Evolutionary conservation across 2,329 filamentous ascomycete genomes (phyloP).

Genomic region (Exophiala xenobiotica): DNA sequence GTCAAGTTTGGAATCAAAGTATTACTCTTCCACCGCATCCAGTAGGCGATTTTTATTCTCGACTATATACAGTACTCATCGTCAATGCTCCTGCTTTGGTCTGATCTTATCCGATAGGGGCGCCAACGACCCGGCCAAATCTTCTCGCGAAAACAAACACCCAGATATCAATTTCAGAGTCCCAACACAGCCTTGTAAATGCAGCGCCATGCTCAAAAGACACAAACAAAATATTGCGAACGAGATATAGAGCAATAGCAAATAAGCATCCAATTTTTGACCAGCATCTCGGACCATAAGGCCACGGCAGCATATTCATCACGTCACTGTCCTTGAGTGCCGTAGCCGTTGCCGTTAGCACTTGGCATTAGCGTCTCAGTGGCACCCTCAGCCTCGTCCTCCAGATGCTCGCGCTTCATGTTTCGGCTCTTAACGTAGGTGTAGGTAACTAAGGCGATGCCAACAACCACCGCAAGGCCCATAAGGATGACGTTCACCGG

Average conservation of each 20-base stretch:
- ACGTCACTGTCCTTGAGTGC: slow-evolving; percentile 14
- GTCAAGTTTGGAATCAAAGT: no score
- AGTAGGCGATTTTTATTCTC: no score
- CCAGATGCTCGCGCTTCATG: slow-evolving; percentile 31
- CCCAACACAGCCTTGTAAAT: background rate
- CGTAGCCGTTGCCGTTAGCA: slow-evolving; percentile 30
- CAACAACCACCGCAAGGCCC: slow-evolving; percentile 61
- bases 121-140: no score
- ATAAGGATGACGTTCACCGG: slow-evolving; percentile 74
- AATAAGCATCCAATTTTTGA: no score
- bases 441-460: slow-evolving; percentile 59
- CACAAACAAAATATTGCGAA: no score
- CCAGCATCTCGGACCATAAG: no score
- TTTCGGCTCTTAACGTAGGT: slow-evolving; percentile 55
- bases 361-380: slow-evolving; percentile 28
- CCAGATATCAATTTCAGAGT: background rate
- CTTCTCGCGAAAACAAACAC: no score
- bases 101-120: no score
- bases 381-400: slow-evolving; percentile 31
- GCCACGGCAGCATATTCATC: background rate
- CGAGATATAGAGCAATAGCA: no score
- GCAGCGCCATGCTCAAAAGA: background rate
- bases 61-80: no score
- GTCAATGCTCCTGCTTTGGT: no score
- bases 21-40: no score